Base-by-base conservation (phyloP, 805 yeast species). In the Ogataea henricii region DNA sequence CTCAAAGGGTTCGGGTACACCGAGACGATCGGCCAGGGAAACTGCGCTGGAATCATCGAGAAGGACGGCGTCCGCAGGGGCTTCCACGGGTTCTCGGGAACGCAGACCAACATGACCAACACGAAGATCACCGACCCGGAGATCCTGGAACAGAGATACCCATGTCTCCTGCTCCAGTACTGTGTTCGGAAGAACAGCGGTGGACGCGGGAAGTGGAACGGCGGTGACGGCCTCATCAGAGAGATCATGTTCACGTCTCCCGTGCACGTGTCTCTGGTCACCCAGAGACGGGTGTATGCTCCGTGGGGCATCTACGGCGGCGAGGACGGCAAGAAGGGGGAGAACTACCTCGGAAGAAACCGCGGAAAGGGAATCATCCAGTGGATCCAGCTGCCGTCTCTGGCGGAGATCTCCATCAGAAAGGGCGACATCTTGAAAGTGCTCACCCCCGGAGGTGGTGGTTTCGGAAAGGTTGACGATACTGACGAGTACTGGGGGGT, bases 281-380 rank as follows among this genome's bases (percentile, higher is more conserved):
- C 78, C 64, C 80, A 79, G 55, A 68, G 84, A 63, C 68, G 85
- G 62, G 69, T 78, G 1, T 64, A 70, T 43, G 71, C 81, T 2
- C 84, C 84, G 8, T 78, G 73, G 64, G 84, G 84, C 20, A 68
- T 78, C 38, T 58, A 71, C 42, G 84, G 84, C 1, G 85, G 84
- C 36, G 70, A 59, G 10, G 72, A 70, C 47, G 84, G 83, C n/a
- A 60, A 65, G 22, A 66, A 75, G 45, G 85, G 85, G 30, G 65
- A 64, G 59, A 67, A 51, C 38, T 44, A 46, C 21, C 26, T 51
- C 20, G 55, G 46, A 22, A 51, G 46, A 39, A 44, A 14, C 42
- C 39, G 41, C 9, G 39, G 34, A 10, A 37, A 45, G 9, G 55
- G 55, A 2, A 14, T 42, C 17, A 48, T 60, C 10, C 66, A 65